Evolutionary conservation across 208 protist species (phyloP).

Genomic region (Porcisia hertigi): DNA sequence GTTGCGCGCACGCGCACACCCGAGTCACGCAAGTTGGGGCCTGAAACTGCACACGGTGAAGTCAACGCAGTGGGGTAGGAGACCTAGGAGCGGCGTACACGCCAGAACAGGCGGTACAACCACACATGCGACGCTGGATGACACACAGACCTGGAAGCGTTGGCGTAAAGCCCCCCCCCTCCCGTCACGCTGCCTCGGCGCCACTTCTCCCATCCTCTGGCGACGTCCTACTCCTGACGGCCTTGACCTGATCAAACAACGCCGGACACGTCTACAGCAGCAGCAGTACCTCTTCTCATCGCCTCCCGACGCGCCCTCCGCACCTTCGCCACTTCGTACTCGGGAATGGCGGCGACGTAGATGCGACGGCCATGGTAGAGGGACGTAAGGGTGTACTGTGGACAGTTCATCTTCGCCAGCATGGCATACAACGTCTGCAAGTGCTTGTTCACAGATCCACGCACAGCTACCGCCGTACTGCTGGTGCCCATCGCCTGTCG

Average conservation of each 20-base stretch:
- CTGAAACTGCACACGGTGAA: background rate
- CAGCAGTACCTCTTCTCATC: background rate
- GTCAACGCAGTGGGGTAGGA: background rate
- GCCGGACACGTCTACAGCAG: background rate
- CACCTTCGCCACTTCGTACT: constrained; percentile 72
- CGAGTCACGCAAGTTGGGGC: background rate
- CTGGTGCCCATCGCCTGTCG: background rate
- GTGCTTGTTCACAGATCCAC: constrained; percentile 33
- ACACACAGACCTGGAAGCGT: background rate
- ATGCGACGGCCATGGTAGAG: constrained; percentile 65
- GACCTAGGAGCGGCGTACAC: background rate
- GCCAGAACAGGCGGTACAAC: background rate
- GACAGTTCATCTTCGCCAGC: constrained; percentile 77
- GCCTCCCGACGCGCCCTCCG: constrained; percentile 23
- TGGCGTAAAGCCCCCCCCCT: background rate
- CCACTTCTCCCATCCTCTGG: background rate
- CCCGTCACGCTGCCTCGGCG: background rate
- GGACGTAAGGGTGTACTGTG: constrained; percentile 84
- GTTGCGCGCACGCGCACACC: too few relatives aligned
- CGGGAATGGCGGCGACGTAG: constrained; percentile 78
- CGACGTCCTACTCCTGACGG: background rate
- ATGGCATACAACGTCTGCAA: constrained; percentile 56
- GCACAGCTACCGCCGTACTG: constrained; percentile 11
- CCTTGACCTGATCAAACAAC: background rate
- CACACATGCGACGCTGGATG: background rate